Percentiles rank a stretch among this genome's conserved stretches.
Evolutionary conservation across 768 basidiomycete species (phyloP).

Genomic region (Nevesoporus exiguus): DNA sequence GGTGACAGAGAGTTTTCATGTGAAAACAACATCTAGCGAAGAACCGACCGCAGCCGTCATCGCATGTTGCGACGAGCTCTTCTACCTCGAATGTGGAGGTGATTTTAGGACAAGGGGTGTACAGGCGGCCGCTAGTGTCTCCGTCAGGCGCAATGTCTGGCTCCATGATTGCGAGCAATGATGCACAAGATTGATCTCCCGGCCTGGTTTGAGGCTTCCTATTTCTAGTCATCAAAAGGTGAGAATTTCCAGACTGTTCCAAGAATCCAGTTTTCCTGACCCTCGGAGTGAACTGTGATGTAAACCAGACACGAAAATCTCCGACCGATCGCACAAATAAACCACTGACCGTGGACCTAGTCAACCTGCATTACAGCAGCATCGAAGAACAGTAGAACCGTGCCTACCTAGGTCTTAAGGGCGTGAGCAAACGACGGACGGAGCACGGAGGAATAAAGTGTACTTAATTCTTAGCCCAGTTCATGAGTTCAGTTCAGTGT

Average conservation of each 20-base stretch:
- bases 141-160: neutral
- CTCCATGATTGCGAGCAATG: neutral
- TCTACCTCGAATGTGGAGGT: neutral
- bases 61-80: constrained; percentile 2
- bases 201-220: neutral
- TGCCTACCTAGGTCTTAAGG: too few species aligned
- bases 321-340: neutral
- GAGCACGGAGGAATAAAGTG: too few species aligned
- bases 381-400: too few species aligned
- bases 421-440: too few species aligned
- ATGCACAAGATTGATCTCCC: neutral
- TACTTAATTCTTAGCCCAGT: too few species aligned
- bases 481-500: too few species aligned
- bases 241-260: too few species aligned
- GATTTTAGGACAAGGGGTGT: neutral
- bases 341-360: too few species aligned
- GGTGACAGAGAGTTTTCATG: constrained; percentile 13
- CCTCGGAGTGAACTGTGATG: too few species aligned
- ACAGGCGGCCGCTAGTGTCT: neutral
- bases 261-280: too few species aligned
- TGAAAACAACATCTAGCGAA: neutral
- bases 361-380: too few species aligned
- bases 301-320: neutral
- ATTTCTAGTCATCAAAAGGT: neutral
- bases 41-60: neutral